Evolutionary conservation across 2,329 filamentous ascomycete genomes (phyloP).

Genomic region (Emergomyces pasteurianus): DNA sequence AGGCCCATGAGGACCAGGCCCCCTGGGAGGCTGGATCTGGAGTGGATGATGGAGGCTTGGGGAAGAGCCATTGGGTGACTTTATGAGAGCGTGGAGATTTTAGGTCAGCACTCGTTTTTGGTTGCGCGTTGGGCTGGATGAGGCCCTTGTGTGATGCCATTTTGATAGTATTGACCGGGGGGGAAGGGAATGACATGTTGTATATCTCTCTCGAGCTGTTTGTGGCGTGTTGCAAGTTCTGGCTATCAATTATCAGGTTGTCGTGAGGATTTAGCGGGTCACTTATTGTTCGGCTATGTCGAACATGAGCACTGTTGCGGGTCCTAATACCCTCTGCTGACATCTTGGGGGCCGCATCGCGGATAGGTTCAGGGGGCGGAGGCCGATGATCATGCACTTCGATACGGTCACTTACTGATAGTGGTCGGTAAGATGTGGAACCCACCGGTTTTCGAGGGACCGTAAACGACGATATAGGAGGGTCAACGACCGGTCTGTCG

Average conservation of each 20-base stretch:
- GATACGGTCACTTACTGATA: conserved; percentile 14
- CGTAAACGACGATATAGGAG: conserved; percentile 11
- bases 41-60: conserved; percentile 9
- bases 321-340: conserved; percentile 1
- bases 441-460: conserved; percentile 27
- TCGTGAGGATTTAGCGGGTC: conserved; percentile 8
- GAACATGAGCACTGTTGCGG: neutral
- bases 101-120: conserved; percentile 7
- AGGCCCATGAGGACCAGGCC: neutral
- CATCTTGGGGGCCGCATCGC: conserved; percentile 11
- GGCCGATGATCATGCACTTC: conserved; percentile 10
- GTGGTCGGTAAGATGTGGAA: conserved; percentile 19
- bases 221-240: neutral
- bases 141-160: neutral
- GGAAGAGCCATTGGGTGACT: conserved; percentile 22
- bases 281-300: conserved; percentile 2
- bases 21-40: conserved; percentile 12
- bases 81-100: conserved; percentile 16
- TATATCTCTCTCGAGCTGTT: neutral
- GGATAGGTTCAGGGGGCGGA: conserved; percentile 23
- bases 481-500: neutral
- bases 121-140: conserved; percentile 2
- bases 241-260: neutral
- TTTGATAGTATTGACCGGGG: neutral
- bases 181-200: neutral